These are phyloP conservation scores for Candida vartiovaarae DNA, from an alignment of 805 yeast genomes.

Conservation along the genomic window DNA sequence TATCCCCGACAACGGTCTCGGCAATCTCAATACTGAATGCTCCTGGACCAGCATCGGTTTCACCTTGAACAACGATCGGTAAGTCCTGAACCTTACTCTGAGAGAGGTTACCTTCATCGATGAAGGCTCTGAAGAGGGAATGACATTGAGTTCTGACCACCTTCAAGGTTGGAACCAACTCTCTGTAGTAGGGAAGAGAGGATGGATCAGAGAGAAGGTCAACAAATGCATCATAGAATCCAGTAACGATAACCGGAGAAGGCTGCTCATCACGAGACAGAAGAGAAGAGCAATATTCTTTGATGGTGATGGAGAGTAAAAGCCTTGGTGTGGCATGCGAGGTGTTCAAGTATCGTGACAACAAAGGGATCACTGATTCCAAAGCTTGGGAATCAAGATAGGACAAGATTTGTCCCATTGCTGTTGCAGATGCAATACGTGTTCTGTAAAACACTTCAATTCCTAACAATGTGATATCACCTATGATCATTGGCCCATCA, in stretches of 20 bases:
- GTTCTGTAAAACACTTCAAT: slow-evolving; percentile 66
- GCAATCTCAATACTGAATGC: slow-evolving; percentile 83
- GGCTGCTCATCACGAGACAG: slow-evolving; percentile 13
- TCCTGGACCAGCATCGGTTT: slow-evolving; percentile 86
- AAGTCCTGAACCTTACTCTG: slow-evolving; percentile 68
- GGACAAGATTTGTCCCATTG: slow-evolving; percentile 63
- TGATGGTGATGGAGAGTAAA: slow-evolving; percentile 58
- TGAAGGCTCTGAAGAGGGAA: slow-evolving; percentile 71
- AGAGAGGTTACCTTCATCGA: slow-evolving; percentile 68
- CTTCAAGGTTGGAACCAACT: slow-evolving; percentile 77
- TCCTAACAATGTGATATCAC: slow-evolving; percentile 86
- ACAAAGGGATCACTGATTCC: slow-evolving; percentile 29
- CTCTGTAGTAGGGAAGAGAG: slow-evolving; percentile 57
- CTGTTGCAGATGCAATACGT: slow-evolving; percentile 66
- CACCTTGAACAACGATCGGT: slow-evolving; percentile 91
- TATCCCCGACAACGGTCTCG: slow-evolving; percentile 55
- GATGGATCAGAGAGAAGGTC: slow-evolving; percentile 36
- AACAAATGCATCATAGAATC: slow-evolving; percentile 24
- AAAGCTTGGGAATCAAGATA: slow-evolving; percentile 36
- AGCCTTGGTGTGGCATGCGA: slow-evolving; percentile 68
- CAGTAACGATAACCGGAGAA: slow-evolving; percentile 22
- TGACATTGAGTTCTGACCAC: slow-evolving; percentile 84
- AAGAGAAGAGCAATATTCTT: slow-evolving; percentile 49
- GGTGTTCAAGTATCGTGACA: slow-evolving; percentile 20
- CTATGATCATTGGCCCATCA: slow-evolving; percentile 86